Evolutionary conservation across 1,284 basidiomycete genomes (phyloP), one percentile per base, ranked within the genome.

Genomic region (Baeospora myosura): DNA sequence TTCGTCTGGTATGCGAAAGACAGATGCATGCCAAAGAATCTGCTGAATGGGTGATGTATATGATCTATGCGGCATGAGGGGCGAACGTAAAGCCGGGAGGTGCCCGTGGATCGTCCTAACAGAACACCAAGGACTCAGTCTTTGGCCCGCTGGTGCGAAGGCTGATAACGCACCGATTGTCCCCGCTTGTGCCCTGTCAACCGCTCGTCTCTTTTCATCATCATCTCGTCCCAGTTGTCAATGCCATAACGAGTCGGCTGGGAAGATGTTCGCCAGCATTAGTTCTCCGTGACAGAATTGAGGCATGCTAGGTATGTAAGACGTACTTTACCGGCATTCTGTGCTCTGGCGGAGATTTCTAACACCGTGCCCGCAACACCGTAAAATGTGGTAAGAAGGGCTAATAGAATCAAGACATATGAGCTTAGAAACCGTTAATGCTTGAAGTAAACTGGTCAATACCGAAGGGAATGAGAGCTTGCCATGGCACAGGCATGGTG

Each of bases 391-490:
- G 90, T 91, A 49, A 95, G 59, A 51, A 94, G 78, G 62, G 80
- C 92, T 94, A 47, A 17, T 28, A 14, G 34, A 6, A 31, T 25
- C 41, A 28, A 39, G n/a, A n/a, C n/a, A n/a, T n/a, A n/a, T n/a
- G n/a, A n/a, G n/a, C n/a, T n/a, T n/a, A n/a, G 33, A 34, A 25
- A 43, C 40, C 41, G 17, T 43, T 38, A 46, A 17, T 4, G 29
- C 4, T 10, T 21, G 18, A 33, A 30, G 30, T 11, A 12, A 44
- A 22, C 37, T 41, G 38, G 23, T 28, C 23, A 44, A 34, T 60
- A 91, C 92, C 91, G 58, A 92, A 91, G 34, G 92, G 92, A 70
- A 96, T 88, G 53, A 94, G 74, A 36, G 92, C 90, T 72, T 95
- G 91, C 84, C 88, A 95, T 51, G 91, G 91, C 56, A 94, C 81